These are phyloP conservation scores for Saccharomyces eubayanus DNA, from an alignment of 805 yeast species.

Conservation along the genomic window DNA sequence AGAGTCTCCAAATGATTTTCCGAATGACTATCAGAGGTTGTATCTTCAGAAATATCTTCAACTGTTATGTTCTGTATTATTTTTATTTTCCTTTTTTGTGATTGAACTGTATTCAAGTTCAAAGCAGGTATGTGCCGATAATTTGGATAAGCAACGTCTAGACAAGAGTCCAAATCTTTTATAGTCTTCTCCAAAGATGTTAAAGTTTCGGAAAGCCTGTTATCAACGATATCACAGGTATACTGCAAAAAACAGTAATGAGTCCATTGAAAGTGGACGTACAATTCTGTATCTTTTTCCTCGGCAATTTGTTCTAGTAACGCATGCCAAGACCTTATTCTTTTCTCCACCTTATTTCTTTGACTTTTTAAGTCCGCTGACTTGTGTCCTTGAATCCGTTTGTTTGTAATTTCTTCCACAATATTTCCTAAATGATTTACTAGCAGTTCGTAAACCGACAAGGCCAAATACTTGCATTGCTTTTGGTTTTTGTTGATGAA, in stretches of 20 bases:
- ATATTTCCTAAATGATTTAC: slow-evolving; percentile 35
- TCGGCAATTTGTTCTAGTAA: slow-evolving; percentile 28
- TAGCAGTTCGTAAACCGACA: slow-evolving; percentile 40
- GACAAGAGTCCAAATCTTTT: not conserved
- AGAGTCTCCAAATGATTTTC: slow-evolving; percentile 31
- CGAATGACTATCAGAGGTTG: slow-evolving; percentile 14
- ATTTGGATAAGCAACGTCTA: slow-evolving; percentile 44
- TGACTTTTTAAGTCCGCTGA: slow-evolving; percentile 33
- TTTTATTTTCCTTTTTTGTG: slow-evolving; percentile 62
- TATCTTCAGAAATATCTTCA: slow-evolving; percentile 40
- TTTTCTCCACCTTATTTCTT: slow-evolving; percentile 35
- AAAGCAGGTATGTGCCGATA: slow-evolving; percentile 52
- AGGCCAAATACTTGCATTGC: slow-evolving; percentile 14
- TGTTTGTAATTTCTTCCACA: slow-evolving; percentile 25
- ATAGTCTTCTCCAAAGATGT: slow-evolving; percentile 15
- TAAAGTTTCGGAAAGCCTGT: slow-evolving; percentile 23
- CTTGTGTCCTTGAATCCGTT: slow-evolving; percentile 28
- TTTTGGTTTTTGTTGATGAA: slow-evolving; percentile 9
- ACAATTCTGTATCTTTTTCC: slow-evolving; percentile 6
- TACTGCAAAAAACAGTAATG: slow-evolving; percentile 38
- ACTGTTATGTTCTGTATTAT: slow-evolving; percentile 40
- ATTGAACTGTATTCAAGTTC: slow-evolving; percentile 40
- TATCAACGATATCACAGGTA: slow-evolving; percentile 31
- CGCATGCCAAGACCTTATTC: slow-evolving; percentile 43
- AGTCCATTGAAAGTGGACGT: slow-evolving; percentile 42